Evolutionary conservation across 2,329 filamentous ascomycete genomes (phyloP).

Genomic region (Cercospora sp.): DNA sequence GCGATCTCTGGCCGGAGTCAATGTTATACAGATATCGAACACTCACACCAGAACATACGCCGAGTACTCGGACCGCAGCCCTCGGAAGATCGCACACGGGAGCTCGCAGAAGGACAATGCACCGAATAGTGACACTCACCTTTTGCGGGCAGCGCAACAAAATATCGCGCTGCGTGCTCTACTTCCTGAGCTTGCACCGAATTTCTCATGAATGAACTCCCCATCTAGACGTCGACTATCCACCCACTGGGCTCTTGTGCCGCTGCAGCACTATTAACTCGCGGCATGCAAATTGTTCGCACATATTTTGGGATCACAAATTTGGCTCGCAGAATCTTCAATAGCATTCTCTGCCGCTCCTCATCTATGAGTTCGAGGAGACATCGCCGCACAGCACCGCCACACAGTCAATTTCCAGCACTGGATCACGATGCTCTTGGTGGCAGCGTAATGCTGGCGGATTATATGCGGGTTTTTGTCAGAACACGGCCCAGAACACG

Average conservation of each 20-base stretch:
- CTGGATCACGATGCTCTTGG: constrained; percentile 1
- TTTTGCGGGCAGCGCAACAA: neutral
- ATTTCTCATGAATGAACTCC: neutral
- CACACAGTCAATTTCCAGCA: neutral
- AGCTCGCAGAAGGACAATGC: neutral
- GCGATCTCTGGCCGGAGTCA: neutral
- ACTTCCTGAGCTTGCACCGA: neutral
- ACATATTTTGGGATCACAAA: neutral
- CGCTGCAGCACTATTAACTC: neutral
- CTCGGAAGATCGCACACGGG: neutral
- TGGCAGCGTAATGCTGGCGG: constrained; percentile 15
- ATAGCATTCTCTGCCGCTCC: neutral
- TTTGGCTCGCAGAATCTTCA: neutral
- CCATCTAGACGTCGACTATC: neutral
- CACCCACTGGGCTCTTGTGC: neutral
- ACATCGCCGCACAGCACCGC: constrained; percentile 1
- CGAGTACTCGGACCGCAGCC: neutral
- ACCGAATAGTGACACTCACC: neutral
- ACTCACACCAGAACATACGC: neutral
- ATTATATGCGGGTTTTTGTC: constrained; percentile 1
- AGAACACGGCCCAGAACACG: constrained; percentile 12
- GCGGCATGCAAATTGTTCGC: neutral
- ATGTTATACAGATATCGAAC: neutral
- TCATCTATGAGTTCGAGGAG: neutral
- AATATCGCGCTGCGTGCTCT: neutral